Evolutionary conservation across 139 green algal genomes (phyloP).

Genomic region (Micractinium sp.): DNA sequence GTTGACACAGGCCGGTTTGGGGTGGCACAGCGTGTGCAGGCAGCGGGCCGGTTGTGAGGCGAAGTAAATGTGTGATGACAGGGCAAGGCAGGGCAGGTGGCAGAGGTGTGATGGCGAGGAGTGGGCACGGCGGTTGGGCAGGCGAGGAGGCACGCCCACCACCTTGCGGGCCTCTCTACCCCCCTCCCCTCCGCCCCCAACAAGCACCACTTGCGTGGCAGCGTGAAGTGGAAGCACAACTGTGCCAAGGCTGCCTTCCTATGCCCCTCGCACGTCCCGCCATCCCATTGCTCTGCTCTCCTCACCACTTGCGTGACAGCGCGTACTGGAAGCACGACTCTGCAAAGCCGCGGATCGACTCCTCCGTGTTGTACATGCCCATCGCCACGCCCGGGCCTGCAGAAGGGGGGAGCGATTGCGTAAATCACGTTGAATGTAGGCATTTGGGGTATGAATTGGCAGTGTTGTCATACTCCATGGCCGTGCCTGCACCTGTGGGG

Average conservation of each 20-base stretch:
- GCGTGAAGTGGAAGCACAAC: slow-evolving; percentile 92
- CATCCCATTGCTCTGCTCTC: no score
- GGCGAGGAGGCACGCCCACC: neutral
- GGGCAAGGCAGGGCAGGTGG: neutral
- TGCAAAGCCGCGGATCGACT: slow-evolving; percentile 94
- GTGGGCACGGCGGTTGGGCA: neutral
- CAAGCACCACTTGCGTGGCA: slow-evolving; percentile 76
- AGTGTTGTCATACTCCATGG: no score
- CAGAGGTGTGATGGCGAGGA: neutral
- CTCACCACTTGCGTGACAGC: slow-evolving; percentile 74
- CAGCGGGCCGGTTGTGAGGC: neutral
- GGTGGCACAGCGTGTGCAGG: neutral
- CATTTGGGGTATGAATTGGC: no score
- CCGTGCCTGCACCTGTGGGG: no score
- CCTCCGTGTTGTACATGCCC: slow-evolving; percentile 97
- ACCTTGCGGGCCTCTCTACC: no score
- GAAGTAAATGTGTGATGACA: neutral
- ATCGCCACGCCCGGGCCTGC: slow-evolving; percentile 75
- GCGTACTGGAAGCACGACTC: slow-evolving; percentile 92
- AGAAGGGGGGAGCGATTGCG: neutral
- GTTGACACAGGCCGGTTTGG: neutral
- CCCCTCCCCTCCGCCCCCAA: neutral
- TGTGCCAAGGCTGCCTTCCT: slow-evolving; percentile 94
- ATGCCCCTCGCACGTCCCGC: neutral
- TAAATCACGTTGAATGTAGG: neutral